Conservation (phyloP, 2,329 filamentous ascomycete species). For the Beauveria bassiana region DNA sequence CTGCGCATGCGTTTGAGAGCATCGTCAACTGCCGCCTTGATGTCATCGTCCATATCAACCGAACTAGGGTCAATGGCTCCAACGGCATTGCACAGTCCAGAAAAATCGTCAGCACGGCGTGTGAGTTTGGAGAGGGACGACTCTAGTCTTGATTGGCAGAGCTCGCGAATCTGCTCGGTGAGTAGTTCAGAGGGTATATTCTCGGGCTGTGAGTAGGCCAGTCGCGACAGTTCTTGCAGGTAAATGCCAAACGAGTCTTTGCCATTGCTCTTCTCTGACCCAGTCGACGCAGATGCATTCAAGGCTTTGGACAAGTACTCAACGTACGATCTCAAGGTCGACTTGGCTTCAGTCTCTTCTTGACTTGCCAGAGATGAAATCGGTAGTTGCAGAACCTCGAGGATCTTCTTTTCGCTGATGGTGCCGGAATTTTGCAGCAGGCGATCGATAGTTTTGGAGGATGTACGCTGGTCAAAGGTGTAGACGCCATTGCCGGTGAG, state of each 20-base stretch:
- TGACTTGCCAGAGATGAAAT: constrained; percentile 22
- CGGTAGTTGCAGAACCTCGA: constrained; percentile 40
- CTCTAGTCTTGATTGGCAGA: constrained; percentile 48
- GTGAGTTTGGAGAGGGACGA: constrained; percentile 52
- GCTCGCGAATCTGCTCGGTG: constrained; percentile 44
- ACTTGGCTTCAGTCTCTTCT: constrained; percentile 22
- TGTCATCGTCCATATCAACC: constrained; percentile 47
- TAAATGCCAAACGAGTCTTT: constrained; percentile 29
- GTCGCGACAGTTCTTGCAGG: constrained; percentile 44
- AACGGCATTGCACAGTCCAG: constrained; percentile 46
- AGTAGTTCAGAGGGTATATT: constrained; percentile 35
- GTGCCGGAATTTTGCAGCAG: constrained; percentile 55
- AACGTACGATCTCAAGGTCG: constrained; percentile 40
- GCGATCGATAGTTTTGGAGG: constrained; percentile 74
- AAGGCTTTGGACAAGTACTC: constrained; percentile 48
- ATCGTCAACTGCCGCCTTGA: constrained; percentile 43
- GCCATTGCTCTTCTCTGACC: constrained; percentile 21
- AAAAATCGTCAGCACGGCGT: constrained; percentile 43
- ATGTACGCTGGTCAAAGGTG: constrained; percentile 81
- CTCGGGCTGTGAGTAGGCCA: constrained; percentile 45
- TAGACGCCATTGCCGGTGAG: constrained; percentile 62
- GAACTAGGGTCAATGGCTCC: constrained; percentile 44
- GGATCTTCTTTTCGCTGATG: constrained; percentile 45
- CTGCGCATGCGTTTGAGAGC: constrained; percentile 46
- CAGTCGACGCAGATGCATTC: constrained; percentile 26